A percentile compares a stretch with the other conserved stretches of the same genome.
Conservation (phyloP, 225 moss, liverwort and hornwort species). For the Polytrichum commune region DNA sequence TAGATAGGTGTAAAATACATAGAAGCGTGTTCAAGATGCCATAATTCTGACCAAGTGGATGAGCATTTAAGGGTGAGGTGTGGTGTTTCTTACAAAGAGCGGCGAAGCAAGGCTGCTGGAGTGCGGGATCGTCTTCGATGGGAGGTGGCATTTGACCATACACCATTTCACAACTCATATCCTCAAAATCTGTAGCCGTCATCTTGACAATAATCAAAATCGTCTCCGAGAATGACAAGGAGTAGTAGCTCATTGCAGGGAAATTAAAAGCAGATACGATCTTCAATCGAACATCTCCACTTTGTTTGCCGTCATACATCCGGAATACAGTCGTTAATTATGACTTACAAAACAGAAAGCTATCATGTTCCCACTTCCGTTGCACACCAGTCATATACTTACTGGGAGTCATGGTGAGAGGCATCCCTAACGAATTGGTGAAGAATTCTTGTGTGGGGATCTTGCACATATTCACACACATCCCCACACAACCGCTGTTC, state of each 20-base stretch:
- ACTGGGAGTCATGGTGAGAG: constrained; percentile 94
- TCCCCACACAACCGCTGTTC: constrained; percentile 80
- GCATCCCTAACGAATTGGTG: constrained; percentile 67
- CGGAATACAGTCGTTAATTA: no score
- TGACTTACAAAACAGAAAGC: no score
- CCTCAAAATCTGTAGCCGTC: constrained; percentile 67
- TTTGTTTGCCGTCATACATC: no score
- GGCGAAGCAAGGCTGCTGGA: constrained; percentile 75
- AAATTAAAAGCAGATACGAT: neutral
- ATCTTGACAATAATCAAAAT: neutral
- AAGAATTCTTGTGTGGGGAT: constrained; percentile 92
- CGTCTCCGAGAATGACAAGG: neutral
- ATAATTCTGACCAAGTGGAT: neutral
- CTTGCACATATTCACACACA: constrained; percentile 99
- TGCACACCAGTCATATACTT: constrained; percentile 13
- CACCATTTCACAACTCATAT: constrained; percentile 95
- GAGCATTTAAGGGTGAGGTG: no score
- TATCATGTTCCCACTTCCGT: neutral
- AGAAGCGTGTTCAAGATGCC: neutral
- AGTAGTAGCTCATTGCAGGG: neutral
- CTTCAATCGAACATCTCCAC: no score
- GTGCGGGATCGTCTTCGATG: constrained; percentile 65
- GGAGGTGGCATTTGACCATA: constrained; percentile 62
- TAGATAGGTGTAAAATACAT: neutral
- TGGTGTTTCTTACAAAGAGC: constrained; percentile 53